These are phyloP conservation scores for Nemania sp. DNA, from an alignment of 2,329 filamentous ascomycete species.

Conservation along the genomic window DNA sequence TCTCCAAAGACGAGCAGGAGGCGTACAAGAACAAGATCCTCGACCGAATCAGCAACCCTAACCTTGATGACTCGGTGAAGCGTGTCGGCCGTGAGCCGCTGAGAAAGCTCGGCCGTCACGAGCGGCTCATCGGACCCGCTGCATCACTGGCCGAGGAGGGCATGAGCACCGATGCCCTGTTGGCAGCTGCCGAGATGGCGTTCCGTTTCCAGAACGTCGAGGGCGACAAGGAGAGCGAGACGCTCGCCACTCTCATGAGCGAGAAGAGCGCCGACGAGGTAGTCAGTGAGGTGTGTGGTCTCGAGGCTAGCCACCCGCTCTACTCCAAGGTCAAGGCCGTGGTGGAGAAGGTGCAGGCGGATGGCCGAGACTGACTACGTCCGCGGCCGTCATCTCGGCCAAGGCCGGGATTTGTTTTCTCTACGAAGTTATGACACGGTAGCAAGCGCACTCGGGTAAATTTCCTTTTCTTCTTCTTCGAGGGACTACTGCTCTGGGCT, in stretches of 20 bases:
- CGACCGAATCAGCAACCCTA: constrained; percentile 88
- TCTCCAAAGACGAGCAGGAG: constrained; percentile 73
- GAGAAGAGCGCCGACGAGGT: constrained; percentile 73
- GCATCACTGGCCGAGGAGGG: constrained; percentile 84
- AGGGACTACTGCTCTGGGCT: constrained; percentile 22
- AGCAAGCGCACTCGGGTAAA: constrained; percentile 31
- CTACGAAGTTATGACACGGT: constrained; percentile 36
- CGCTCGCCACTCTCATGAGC: constrained; percentile 85
- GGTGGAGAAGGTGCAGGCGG: constrained; percentile 82
- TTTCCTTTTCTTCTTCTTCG: constrained; percentile 1
- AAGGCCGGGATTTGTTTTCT: constrained; percentile 29
- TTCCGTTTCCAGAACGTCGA: constrained; percentile 95
- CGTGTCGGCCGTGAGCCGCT: constrained; percentile 94
- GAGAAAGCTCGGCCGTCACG: constrained; percentile 91
- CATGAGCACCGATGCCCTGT: constrained; percentile 71
- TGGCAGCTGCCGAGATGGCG: constrained; percentile 86
- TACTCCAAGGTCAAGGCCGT: constrained; percentile 75
- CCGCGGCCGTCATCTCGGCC: neutral
- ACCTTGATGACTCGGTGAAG: constrained; percentile 89
- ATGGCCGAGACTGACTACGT: constrained; percentile 52
- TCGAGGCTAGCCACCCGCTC: constrained; percentile 77
- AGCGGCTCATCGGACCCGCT: constrained; percentile 93
- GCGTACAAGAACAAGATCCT: constrained; percentile 93
- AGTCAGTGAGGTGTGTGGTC: constrained; percentile 78
- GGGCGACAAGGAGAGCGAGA: constrained; percentile 84